These are phyloP conservation scores for Fusarium avenaceum DNA, from an alignment of 2,329 filamentous ascomycete genomes.

Conservation along the genomic window DNA sequence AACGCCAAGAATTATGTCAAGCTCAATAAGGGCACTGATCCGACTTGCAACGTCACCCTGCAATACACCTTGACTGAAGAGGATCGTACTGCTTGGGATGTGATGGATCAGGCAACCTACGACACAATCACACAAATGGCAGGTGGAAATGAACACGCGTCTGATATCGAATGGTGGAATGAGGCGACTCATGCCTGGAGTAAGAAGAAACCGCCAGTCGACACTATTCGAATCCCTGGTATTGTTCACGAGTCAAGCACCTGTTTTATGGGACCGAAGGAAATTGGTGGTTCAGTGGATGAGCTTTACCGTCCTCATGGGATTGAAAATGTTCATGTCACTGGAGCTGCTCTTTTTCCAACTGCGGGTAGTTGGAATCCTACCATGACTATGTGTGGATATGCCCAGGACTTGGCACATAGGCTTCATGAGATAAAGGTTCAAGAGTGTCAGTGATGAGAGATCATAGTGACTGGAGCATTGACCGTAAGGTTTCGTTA, in stretches of 20 bases:
- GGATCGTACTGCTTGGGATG: neutral
- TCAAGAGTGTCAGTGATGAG: neutral
- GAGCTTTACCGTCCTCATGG: conserved; percentile 5
- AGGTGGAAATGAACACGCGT: neutral
- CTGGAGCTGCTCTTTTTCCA: conserved; percentile 1
- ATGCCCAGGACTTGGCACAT: neutral
- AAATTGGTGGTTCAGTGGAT: neutral
- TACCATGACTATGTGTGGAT: conserved; percentile 8
- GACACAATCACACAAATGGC: neutral
- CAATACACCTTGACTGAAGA: conserved; percentile 1
- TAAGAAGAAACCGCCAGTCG: neutral
- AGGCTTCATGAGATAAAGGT: neutral
- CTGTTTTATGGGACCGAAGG: neutral
- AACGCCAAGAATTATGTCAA: neutral
- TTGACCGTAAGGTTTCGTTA: neutral
- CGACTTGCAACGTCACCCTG: neutral
- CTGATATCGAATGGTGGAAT: conserved; percentile 6
- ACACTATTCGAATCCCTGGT: conserved; percentile 5
- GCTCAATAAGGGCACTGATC: conserved; percentile 3
- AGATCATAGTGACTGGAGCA: no score
- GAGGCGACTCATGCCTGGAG: neutral
- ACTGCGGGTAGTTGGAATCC: conserved; percentile 12
- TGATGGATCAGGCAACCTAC: conserved; percentile 3
- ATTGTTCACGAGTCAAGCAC: conserved; percentile 7
- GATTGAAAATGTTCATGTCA: conserved; percentile 9